Base-by-base conservation (phyloP, 2,329 filamentous ascomycete species). In the Colletotrichum sp. region DNA sequence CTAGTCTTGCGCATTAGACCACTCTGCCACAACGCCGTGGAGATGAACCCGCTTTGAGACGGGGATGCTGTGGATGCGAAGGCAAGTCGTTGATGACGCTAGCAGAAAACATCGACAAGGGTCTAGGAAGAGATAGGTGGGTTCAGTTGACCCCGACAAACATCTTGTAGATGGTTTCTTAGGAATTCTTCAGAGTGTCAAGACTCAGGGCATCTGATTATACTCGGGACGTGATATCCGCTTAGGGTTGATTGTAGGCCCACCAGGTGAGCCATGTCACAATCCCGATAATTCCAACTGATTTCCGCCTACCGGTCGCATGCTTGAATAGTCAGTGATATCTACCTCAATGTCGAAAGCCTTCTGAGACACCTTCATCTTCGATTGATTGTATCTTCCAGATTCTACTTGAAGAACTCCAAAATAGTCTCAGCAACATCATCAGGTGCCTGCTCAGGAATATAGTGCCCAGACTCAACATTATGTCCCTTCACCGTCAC, bases 401-500 rank as follows among this genome's bases (percentile, higher is more conserved):
- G 43, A 13, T 4, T 48, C n/a, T 52, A 52, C 10, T 21, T 83
- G 71, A 88, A 81, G 71, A 89, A 89, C 7, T 83, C 82, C 10
- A 75, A 68, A 7, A 90, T 82, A 24, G 84, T 82, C 68, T 81
- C 81, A 34, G 88, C 81, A 28, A 90, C 83, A 3, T 86, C 86
- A 13, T 86, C 85, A 0, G 90, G 89, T 30, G 82, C 83, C 74
- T 92, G 86, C 77, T 92, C 90, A 1, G 89, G 84, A 28, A 89
- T 85, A 77, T 88, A 89, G 78, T 90, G 87, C 0, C 89, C 86
- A 18, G 87, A 85, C 21, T 88, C 84, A 9, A 91, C 84, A 4
- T 79, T 82, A 39, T 85, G 81, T 0, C 88, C 89, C 9, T 82
- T 78, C 1, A 89, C 86, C 2, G 57, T 10, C 7, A 85, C 82